Evolutionary conservation across 768 basidiomycete genomes (phyloP).

Genomic region (Amanita molliuscula): DNA sequence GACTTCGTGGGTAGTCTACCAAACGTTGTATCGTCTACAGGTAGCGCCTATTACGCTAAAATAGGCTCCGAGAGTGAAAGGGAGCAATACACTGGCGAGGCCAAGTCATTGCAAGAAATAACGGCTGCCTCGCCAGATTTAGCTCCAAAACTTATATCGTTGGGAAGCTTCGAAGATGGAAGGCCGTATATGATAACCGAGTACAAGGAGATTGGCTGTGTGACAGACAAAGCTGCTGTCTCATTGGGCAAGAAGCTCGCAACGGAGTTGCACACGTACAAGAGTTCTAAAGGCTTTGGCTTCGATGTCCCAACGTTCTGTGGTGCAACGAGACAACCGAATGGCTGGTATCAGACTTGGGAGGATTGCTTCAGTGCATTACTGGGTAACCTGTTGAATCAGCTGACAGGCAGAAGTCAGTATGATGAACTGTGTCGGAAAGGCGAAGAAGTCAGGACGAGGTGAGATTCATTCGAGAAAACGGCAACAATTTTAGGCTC

Average conservation of each 20-base stretch:
- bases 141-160: conserved; percentile 46
- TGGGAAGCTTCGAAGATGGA: conserved; percentile 29
- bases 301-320: conserved; percentile 72
- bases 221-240: conserved; percentile 36
- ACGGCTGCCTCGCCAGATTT: conserved; percentile 55
- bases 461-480: conserved; percentile 26
- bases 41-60: conserved; percentile 54
- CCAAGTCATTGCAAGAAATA: conserved; percentile 57
- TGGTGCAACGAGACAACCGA: conserved; percentile 57
- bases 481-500: not conserved
- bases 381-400: conserved; percentile 46
- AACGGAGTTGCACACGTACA: conserved; percentile 49
- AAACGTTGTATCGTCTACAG: conserved; percentile 44
- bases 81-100: conserved; percentile 65
- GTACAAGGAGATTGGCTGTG: conserved; percentile 47
- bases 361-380: conserved; percentile 54
- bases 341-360: conserved; percentile 71
- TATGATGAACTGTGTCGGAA: conserved; percentile 39
- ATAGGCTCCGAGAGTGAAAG: conserved; percentile 35
- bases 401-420: conserved; percentile 28
- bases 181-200: conserved; percentile 64
- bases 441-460: conserved; percentile 34
- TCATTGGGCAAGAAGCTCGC: conserved; percentile 54
- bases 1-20: conserved; percentile 37
- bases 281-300: conserved; percentile 51